Evolutionary conservation across 768 basidiomycete species (phyloP).

Genomic region (Trametes cubensis): DNA sequence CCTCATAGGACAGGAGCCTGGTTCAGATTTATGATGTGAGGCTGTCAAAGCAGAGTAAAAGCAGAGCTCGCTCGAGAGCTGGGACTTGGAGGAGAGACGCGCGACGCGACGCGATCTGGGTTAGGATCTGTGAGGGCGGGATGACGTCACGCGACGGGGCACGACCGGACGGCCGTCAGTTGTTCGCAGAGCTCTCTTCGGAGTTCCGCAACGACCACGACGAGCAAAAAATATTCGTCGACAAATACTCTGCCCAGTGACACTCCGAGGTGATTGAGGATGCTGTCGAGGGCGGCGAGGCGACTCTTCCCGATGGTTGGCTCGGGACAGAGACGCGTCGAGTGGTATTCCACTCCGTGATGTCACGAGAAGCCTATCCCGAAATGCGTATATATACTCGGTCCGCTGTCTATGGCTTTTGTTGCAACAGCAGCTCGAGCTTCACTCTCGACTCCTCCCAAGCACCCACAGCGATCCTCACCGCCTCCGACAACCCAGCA

Average conservation of each 20-base stretch:
- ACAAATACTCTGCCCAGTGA: neutral
- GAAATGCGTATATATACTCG: conserved; percentile 5
- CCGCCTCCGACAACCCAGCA: neutral
- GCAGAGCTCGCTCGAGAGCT: too few species aligned
- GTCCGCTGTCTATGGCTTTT: neutral
- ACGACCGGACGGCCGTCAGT: conserved; percentile 9
- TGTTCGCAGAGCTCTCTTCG: neutral
- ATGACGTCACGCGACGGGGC: conserved; percentile 22
- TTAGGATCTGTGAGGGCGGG: neutral
- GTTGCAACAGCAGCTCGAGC: neutral
- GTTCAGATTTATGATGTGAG: too few species aligned
- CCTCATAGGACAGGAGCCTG: too few species aligned
- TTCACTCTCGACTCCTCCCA: neutral
- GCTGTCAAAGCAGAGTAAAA: too few species aligned
- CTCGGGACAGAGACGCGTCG: neutral
- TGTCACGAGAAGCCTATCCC: conserved; percentile 11
- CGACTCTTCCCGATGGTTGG: neutral
- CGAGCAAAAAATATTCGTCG: conserved; percentile 1
- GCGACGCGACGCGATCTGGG: conserved; percentile 12
- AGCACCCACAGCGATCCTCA: neutral
- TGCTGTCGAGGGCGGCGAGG: too few species aligned
- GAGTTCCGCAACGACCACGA: neutral
- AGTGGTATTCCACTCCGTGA: conserved; percentile 17
- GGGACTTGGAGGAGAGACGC: conserved; percentile 1
- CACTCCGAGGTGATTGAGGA: too few species aligned